A percentile compares a stretch with the other conserved stretches of the same genome.
These are phyloP conservation scores for Chytriomyces confervae DNA, from an alignment of 192 early-diverging fungal genomes.

Conservation along the genomic window DNA sequence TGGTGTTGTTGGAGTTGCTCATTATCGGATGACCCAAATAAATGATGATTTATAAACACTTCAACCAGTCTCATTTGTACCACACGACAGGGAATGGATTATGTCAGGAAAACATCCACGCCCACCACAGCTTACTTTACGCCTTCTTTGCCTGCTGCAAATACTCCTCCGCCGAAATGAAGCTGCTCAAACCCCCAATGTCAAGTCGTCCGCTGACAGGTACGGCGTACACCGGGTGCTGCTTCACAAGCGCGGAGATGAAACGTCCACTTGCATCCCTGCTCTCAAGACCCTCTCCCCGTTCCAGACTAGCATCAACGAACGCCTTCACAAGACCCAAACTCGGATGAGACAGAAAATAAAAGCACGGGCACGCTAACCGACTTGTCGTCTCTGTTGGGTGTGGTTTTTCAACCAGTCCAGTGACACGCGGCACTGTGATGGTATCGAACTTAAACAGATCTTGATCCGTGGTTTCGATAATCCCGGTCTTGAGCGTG, in stretches of 20 bases:
- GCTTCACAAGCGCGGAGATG: conserved; percentile 52
- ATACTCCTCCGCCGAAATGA: conserved; percentile 57
- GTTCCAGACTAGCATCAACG: conserved; percentile 45
- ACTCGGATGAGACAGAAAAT: conserved; percentile 44
- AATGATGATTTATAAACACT: too few relatives aligned
- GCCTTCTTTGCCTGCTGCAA: neutral
- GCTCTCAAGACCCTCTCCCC: conserved; percentile 42
- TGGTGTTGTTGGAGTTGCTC: neutral
- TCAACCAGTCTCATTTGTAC: too few relatives aligned
- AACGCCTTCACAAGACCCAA: conserved; percentile 50
- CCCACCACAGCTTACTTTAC: too few relatives aligned
- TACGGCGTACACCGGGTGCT: conserved; percentile 45
- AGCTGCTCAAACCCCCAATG: conserved; percentile 65
- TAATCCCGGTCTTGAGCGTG: conserved; percentile 60
- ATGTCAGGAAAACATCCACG: too few relatives aligned
- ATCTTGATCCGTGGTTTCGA: conserved; percentile 43
- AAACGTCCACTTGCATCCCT: conserved; percentile 65
- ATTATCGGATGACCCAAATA: too few relatives aligned
- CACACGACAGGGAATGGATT: too few relatives aligned
- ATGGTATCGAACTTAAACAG: neutral
- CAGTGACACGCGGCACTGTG: conserved; percentile 34
- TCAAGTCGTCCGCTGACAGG: conserved; percentile 62
- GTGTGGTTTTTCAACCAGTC: conserved; percentile 63
- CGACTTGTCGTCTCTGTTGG: conserved; percentile 51
- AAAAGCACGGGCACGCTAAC: conserved; percentile 69